A percentile compares a stretch with the other conserved stretches of the same genome.
Conservation (phyloP, 345 rosid genomes). For the Draba incana region DNA sequence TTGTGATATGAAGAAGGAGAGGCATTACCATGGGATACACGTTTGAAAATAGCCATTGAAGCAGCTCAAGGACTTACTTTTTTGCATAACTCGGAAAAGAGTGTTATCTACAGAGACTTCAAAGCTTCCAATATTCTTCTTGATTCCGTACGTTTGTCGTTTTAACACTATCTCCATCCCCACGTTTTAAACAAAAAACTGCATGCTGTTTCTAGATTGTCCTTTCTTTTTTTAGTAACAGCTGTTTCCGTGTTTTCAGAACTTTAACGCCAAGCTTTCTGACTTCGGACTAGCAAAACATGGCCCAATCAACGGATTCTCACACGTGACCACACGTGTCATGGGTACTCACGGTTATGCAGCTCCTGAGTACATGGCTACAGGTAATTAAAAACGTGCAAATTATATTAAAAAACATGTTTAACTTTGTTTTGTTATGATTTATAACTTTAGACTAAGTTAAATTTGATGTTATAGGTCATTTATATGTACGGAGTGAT, state of each 20-base stretch:
- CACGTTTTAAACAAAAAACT: slow-evolving; percentile 13
- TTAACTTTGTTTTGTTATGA: too few species aligned
- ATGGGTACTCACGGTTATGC: slow-evolving; percentile 90
- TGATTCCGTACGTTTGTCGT: slow-evolving; percentile 51
- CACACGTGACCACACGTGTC: slow-evolving; percentile 71
- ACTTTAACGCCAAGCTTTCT: slow-evolving; percentile 71
- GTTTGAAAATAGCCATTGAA: slow-evolving; percentile 72
- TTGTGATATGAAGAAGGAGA: slow-evolving; percentile 52
- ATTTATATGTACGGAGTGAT: slow-evolving; percentile 78
- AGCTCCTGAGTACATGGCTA: slow-evolving; percentile 83
- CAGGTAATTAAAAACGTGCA: slow-evolving; percentile 50
- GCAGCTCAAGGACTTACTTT: slow-evolving; percentile 79
- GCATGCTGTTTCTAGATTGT: slow-evolving; percentile 22
- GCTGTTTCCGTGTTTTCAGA: slow-evolving; percentile 48
- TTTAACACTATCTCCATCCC: neutral
- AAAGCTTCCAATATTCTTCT: slow-evolving; percentile 85
- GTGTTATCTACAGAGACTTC: slow-evolving; percentile 86
- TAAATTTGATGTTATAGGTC: slow-evolving; percentile 54
- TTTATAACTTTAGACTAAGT: neutral
- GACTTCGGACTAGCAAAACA: slow-evolving; percentile 83
- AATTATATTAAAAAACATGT: neutral
- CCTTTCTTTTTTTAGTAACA: slow-evolving; percentile 5
- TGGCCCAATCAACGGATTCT: slow-evolving; percentile 69
- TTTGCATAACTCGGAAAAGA: slow-evolving; percentile 76
- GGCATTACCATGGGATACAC: slow-evolving; percentile 62